phyloP scores from a whole-genome alignment of 2,329 filamentous ascomycete genomes.

The Colletotrichum melonis region DNA sequence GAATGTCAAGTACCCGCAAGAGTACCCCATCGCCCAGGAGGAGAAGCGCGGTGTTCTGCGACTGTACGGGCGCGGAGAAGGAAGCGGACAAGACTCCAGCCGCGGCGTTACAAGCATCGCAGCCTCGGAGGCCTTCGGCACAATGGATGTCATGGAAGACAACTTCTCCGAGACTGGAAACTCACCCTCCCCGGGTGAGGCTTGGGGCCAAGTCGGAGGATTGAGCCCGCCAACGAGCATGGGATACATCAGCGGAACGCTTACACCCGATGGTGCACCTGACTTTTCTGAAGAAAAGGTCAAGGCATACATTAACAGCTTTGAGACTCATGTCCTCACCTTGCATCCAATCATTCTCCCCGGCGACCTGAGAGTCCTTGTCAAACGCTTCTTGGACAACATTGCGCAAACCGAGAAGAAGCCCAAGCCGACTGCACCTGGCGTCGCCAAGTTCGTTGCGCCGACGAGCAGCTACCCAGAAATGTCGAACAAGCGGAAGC shows the following conservation, averaged over 20 bases:
- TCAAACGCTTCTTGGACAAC: slow-evolving; percentile 62
- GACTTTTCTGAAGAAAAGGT: slow-evolving; percentile 65
- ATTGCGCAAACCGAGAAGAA: slow-evolving; percentile 47
- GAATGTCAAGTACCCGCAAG: slow-evolving; percentile 67
- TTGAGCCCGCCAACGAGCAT: slow-evolving; percentile 54
- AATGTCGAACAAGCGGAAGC: slow-evolving; percentile 62
- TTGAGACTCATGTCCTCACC: slow-evolving; percentile 70
- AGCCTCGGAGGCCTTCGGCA: slow-evolving; percentile 47
- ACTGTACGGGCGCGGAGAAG: slow-evolving; percentile 84
- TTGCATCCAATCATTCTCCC: slow-evolving; percentile 74
- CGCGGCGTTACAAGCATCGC: background rate
- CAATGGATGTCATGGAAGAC: slow-evolving; percentile 58
- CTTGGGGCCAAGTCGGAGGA: slow-evolving; percentile 70
- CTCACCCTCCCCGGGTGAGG: slow-evolving; percentile 65
- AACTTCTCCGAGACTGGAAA: slow-evolving; percentile 59
- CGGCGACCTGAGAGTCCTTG: slow-evolving; percentile 62
- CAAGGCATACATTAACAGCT: slow-evolving; percentile 65
- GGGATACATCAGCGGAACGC: slow-evolving; percentile 51
- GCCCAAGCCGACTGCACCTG: slow-evolving; percentile 26
- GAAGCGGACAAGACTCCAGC: slow-evolving; percentile 64
- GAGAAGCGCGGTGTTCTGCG: slow-evolving; percentile 79
- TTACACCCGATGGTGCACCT: slow-evolving; percentile 59
- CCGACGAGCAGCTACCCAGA: slow-evolving; percentile 11
- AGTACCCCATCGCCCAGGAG: slow-evolving; percentile 83
- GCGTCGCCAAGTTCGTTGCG: slow-evolving; percentile 46